These are phyloP conservation scores for Neoboletus magnificus DNA, from an alignment of 768 basidiomycete species.

Conservation along the genomic window DNA sequence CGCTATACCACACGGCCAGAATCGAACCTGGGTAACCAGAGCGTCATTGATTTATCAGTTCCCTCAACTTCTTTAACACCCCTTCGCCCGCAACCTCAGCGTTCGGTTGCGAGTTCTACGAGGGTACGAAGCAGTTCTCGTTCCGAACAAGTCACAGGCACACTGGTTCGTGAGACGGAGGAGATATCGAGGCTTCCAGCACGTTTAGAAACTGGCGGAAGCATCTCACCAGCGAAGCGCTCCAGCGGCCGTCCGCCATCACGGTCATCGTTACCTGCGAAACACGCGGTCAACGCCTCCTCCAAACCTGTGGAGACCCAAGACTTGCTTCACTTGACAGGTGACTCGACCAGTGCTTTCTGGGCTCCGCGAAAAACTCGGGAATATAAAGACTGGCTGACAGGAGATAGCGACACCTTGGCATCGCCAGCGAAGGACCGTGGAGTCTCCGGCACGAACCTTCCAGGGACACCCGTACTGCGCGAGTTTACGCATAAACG, in stretches of 20 bases:
- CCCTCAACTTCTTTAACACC: slow-evolving; percentile 23
- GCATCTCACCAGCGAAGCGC: slow-evolving; percentile 14
- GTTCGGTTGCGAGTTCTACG: slow-evolving; percentile 8
- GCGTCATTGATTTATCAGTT: slow-evolving; percentile 21
- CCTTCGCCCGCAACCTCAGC: slow-evolving; percentile 21
- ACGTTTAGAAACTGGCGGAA: slow-evolving; percentile 17
- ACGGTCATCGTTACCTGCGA: slow-evolving; percentile 48
- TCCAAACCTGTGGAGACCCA: slow-evolving; percentile 36
- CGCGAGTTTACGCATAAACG: slow-evolving; percentile 73
- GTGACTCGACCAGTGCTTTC: slow-evolving; percentile 4
- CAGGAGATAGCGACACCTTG: slow-evolving; percentile 56
- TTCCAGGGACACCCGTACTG: slow-evolving; percentile 45
- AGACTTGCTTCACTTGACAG: slow-evolving; percentile 19
- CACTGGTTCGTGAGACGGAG: slow-evolving; percentile 44
- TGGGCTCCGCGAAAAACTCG: slow-evolving; percentile 20
- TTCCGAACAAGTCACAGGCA: slow-evolving; percentile 56
- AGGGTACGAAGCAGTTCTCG: slow-evolving; percentile 41
- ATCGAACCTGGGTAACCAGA: slow-evolving; percentile 8
- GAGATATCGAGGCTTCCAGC: slow-evolving; percentile 6
- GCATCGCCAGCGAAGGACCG: slow-evolving; percentile 17
- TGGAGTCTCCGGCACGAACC: slow-evolving; percentile 11
- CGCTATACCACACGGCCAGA: slow-evolving; percentile 19
- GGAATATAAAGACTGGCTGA: slow-evolving; percentile 66
- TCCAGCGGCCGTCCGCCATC: slow-evolving; percentile 21
- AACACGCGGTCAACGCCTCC: slow-evolving; percentile 46